Conservation (phyloP, 768 basidiomycete species). For the Pleurotus giganteus region DNA sequence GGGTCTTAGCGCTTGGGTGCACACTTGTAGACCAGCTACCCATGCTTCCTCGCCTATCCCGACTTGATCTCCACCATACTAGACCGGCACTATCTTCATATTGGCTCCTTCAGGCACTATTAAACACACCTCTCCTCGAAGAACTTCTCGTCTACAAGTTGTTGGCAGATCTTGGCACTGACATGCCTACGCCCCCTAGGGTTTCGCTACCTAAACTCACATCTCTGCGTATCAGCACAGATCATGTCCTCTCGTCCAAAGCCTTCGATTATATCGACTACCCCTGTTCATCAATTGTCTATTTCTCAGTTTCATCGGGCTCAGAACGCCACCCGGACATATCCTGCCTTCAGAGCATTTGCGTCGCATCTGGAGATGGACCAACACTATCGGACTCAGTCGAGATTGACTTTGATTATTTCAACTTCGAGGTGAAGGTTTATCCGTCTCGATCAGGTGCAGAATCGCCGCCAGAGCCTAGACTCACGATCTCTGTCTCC, state of each 20-base stretch:
- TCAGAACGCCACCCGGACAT: not conserved
- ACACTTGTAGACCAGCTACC: not conserved
- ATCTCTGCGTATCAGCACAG: not conserved
- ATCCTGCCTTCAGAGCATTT: not conserved
- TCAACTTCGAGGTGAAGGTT: too few relatives aligned
- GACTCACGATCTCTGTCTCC: too few relatives aligned
- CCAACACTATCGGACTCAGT: too few relatives aligned
- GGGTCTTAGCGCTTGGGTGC: not conserved
- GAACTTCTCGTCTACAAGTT: not conserved
- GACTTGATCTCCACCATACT: not conserved
- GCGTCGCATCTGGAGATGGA: not conserved
- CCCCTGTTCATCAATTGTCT: not conserved
- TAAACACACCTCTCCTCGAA: not conserved
- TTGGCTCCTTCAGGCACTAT: not conserved
- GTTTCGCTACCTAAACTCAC: not conserved
- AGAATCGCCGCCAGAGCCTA: too few relatives aligned
- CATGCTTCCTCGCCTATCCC: not conserved
- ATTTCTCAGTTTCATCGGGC: not conserved
- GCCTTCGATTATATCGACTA: not conserved
- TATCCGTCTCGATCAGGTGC: too few relatives aligned
- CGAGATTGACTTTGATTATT: too few relatives aligned
- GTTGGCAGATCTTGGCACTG: not conserved
- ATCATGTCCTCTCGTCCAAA: not conserved
- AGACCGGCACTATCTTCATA: not conserved
- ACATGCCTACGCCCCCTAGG: not conserved